Conservation (phyloP, 306 rosid species). For the Fragaria iinumae region DNA sequence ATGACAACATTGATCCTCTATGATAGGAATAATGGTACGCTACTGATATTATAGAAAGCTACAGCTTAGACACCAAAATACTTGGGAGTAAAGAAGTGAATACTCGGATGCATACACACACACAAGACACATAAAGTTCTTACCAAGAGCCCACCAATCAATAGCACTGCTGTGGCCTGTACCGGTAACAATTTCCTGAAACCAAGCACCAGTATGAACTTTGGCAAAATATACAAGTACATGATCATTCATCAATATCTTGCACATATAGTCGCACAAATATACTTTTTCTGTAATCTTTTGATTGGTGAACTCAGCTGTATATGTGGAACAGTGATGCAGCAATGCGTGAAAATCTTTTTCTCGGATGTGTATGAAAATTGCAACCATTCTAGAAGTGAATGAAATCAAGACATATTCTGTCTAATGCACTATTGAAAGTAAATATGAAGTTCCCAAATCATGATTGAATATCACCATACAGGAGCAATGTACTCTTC, state of each 20-base stretch:
- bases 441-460: constrained; percentile 16
- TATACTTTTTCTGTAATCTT: neutral
- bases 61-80: neutral
- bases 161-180: constrained; percentile 80
- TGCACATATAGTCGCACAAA: neutral
- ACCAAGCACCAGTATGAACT: constrained; percentile 41
- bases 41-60: neutral
- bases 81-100: neutral
- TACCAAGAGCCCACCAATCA: constrained; percentile 99
- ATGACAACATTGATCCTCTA: neutral
- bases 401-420: neutral
- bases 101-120: neutral
- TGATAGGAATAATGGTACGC: neutral
- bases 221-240: constrained; percentile 23
- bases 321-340: neutral
- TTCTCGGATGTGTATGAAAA: neutral
- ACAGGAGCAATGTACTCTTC: constrained; percentile 98
- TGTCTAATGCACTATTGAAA: neutral
- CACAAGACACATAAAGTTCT: constrained; percentile 19
- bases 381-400: neutral
- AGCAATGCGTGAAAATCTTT: constrained; percentile 1
- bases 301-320: neutral
- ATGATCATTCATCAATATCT: neutral
- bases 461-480: constrained; percentile 44
- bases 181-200: constrained; percentile 91